Evolutionary conservation across 768 basidiomycete genomes (phyloP).

Genomic region (Fibroporia radiculosa): DNA sequence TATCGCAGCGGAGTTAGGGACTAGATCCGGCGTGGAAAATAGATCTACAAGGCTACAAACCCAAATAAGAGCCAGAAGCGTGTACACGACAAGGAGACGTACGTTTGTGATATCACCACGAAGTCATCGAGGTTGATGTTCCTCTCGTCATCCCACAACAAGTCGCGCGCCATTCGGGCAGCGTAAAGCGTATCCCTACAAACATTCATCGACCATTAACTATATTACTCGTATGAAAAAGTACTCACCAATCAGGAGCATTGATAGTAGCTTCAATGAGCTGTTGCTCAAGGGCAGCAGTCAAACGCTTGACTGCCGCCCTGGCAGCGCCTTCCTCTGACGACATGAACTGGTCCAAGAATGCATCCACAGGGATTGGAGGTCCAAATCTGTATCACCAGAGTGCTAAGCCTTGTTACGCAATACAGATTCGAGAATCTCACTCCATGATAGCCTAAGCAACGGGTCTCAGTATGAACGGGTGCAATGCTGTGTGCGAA

Average conservation of each 20-base stretch:
- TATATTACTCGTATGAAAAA: not conserved
- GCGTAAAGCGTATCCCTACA: slow-evolving; percentile 82
- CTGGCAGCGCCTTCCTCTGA: slow-evolving; percentile 59
- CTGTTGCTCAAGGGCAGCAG: slow-evolving; percentile 61
- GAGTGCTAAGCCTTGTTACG: not conserved
- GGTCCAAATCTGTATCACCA: slow-evolving; percentile 60
- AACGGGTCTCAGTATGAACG: no score
- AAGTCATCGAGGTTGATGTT: slow-evolving; percentile 76
- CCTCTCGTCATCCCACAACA: slow-evolving; percentile 84
- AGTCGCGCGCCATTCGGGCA: slow-evolving; percentile 86
- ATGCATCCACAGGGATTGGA: slow-evolving; percentile 71
- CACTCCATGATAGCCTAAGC: slow-evolving; percentile 67
- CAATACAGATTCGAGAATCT: slow-evolving; percentile 18
- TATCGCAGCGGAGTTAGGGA: slow-evolving; percentile 50
- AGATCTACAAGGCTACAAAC: slow-evolving; percentile 75
- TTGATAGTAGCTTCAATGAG: slow-evolving; percentile 79
- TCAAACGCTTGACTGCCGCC: slow-evolving; percentile 80
- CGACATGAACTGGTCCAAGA: slow-evolving; percentile 71
- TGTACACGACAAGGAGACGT: slow-evolving; percentile 23
- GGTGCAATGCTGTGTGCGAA: no score
- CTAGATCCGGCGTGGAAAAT: slow-evolving; percentile 62
- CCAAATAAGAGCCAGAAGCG: slow-evolving; percentile 5
- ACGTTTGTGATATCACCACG: slow-evolving; percentile 87
- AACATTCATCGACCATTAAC: not conserved
- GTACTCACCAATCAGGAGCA: slow-evolving; percentile 83